Conservation (phyloP, 371 early-diverging fungal species). For the Vairimorpha apis region DNA sequence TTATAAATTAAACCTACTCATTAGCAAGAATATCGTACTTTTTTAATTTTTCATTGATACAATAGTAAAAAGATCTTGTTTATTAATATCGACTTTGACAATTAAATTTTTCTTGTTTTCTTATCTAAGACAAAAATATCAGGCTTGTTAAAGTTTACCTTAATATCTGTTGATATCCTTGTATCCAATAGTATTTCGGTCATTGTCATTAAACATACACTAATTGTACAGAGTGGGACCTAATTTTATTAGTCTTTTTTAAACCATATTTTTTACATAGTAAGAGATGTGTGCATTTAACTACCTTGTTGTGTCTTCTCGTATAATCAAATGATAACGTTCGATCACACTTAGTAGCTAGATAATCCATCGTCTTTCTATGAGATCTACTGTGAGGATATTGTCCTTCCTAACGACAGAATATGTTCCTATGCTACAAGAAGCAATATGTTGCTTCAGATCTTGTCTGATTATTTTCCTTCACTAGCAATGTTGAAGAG, state of each 20-base stretch:
- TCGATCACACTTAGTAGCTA: conserved; percentile 1
- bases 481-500: background rate
- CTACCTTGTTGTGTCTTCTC: background rate
- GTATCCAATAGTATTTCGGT: background rate
- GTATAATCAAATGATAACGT: background rate
- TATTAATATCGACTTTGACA: background rate
- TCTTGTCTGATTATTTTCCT: background rate
- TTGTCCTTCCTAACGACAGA: background rate
- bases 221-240: background rate
- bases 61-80: background rate
- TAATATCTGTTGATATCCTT: background rate
- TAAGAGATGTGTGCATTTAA: background rate
- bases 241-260: background rate
- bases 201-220: background rate
- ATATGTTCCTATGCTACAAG: background rate
- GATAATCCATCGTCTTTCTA: background rate
- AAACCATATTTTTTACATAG: background rate
- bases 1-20: too few species aligned
- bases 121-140: background rate
- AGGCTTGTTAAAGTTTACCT: background rate
- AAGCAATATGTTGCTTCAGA: background rate
- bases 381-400: background rate
- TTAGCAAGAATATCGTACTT: too few species aligned
- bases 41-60: too few species aligned
- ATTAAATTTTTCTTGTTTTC: background rate